Base-by-base conservation (phyloP, 176 grass and related monocot genomes). In the Aegilops umbellulata region DNA sequence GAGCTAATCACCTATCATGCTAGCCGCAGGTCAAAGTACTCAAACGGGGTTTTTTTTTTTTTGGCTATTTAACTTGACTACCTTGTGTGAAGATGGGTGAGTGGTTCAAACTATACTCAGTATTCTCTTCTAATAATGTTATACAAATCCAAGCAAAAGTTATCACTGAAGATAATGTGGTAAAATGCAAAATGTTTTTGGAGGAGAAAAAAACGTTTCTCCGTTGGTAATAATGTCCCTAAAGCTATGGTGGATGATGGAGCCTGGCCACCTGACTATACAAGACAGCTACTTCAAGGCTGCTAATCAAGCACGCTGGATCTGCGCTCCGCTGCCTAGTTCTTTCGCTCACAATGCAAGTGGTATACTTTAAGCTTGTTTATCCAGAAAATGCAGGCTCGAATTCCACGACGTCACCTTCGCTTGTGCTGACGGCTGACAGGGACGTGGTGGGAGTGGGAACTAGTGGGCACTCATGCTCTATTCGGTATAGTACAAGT, bases 161-260 rank as follows among this genome's bases (percentile, higher is more conserved):
- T 86, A 85, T 69, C 78, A 49, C 77, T 16, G 47, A 49, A 49
- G 81, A 87, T 69, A 79, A 81, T 89, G 76, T 55, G 13, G 36
- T 35, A 11, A 89, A 71, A 64, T 76, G 26, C 74, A 92, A 97
- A 85, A 87, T 82, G 12, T 76, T 93, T 89, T 86, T 97, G 10
- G 44, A 92, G 94, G 89, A 93, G 8, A 94, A 83, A 97, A 94
- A 85, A 76, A 83, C 86, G 90, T 88, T 73, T 85, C 87, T 65
- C 92, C 90, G 69, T 82, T 94, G 47, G 91, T 93, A 84, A 94
- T 97, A 51, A 17, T 16, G 15, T 51, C 73, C 92, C 92, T 65
- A 97, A 97, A 71, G 95, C 89, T 80, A 88, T 86, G 82, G 87
- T 93, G 44, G 92, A 97, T 82, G 84, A 90, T 76, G 89, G 93